Base-by-base conservation (phyloP, 1,139 yeast genomes). In the Barnettozyma hawaiiensis region DNA sequence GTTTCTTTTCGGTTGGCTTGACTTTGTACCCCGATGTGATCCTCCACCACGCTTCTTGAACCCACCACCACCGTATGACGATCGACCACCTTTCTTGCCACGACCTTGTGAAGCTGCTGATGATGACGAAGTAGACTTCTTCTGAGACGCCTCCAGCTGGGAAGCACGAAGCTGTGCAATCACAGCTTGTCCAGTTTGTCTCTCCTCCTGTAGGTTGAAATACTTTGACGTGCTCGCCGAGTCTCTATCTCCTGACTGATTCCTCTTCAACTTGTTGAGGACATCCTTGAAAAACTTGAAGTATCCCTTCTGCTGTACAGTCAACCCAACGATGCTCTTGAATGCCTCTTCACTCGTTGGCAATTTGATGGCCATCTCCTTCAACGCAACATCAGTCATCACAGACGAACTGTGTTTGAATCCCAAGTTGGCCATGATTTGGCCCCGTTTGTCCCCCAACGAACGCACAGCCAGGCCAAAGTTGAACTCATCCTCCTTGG, bases 291-390 rank as follows among this genome's bases (percentile, higher is more conserved):
- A 79, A 49, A 66, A 62, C 31, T 62, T 61, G 54, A 73, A 82
- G 50, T 70, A 67, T 4, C 61, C 66, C 31, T 59, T 53, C 44
- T 76, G 78, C 10, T 61, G 67, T 31, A 61, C 61, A 12, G 61
- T 59, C 15, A 74, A 63, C 10, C 69, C 76, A 3, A 61, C 60
- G 26, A 78, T 55, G 39, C 61, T 62, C 7, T 66, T 60, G 58
- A 70, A 81, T 39, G 75, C 85, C n/a, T 57, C 60, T 44, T 72
- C 73, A 14, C 71, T 71, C 2, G 71, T 66, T 0, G 90, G 90
- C 27, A 82, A 60, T 35, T 63, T 64, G 16, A 61, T 57, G 0
- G 85, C 79, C 73, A 81, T 70, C 41, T 76, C 78, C 48, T 69
- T 70, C 40, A 82, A 57, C 0, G 79, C 64, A 1, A 59, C 61